These are phyloP conservation scores for Pythium sukuiense DNA, from an alignment of 352 stramenopile species.

Conservation along the genomic window DNA sequence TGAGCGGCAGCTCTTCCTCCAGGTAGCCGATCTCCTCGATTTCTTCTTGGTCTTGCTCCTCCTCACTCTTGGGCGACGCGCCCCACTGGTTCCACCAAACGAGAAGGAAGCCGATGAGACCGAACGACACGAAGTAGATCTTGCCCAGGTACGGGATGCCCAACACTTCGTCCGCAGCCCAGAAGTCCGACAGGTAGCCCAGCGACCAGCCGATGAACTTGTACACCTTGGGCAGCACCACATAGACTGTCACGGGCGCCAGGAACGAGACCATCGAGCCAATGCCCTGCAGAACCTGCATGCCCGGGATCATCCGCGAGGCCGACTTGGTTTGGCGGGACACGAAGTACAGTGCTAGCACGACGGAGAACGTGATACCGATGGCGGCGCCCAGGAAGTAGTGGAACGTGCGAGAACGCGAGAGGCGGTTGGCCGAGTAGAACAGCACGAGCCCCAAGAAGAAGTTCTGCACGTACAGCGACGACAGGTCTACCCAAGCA, in stretches of 20 bases:
- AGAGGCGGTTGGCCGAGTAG: slow-evolving; percentile 63
- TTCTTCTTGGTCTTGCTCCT: slow-evolving; percentile 60
- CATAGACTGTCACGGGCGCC: slow-evolving; percentile 73
- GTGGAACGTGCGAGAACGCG: slow-evolving; percentile 76
- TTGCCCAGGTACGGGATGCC: slow-evolving; percentile 82
- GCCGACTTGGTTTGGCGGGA: slow-evolving; percentile 72
- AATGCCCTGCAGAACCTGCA: slow-evolving; percentile 64
- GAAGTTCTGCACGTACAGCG: slow-evolving; percentile 75
- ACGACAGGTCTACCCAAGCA: slow-evolving; percentile 50
- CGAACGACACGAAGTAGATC: slow-evolving; percentile 85
- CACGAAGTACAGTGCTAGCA: slow-evolving; percentile 79
- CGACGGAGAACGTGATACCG: slow-evolving; percentile 74
- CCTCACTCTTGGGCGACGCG: slow-evolving; percentile 42
- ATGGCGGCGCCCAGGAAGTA: slow-evolving; percentile 66
- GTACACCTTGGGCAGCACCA: slow-evolving; percentile 78
- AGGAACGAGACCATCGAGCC: slow-evolving; percentile 68
- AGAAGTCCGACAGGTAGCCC: slow-evolving; percentile 64
- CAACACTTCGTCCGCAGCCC: slow-evolving; percentile 67
- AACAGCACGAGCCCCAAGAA: slow-evolving; percentile 67
- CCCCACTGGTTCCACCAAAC: slow-evolving; percentile 90
- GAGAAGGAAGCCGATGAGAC: slow-evolving; percentile 61
- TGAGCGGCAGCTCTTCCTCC: slow-evolving; percentile 61
- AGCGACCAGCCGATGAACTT: slow-evolving; percentile 55
- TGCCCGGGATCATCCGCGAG: slow-evolving; percentile 69
- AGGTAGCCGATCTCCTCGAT: slow-evolving; percentile 69